Base-by-base conservation (phyloP, 176 grass and related monocot species). In the Bromus sterilis region DNA sequence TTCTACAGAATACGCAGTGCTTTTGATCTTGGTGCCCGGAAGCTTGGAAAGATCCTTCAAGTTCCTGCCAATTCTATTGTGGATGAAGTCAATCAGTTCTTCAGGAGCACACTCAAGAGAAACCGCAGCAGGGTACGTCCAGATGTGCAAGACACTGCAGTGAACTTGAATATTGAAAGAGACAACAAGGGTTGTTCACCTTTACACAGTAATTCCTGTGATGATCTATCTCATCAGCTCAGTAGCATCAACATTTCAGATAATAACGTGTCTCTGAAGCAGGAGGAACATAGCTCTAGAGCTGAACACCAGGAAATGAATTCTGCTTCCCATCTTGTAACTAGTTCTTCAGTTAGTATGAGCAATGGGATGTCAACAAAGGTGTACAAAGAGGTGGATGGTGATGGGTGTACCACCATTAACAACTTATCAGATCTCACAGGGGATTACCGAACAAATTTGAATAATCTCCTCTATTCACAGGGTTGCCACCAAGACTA, bases 1-100 rank as follows among this genome's bases (percentile, higher is more conserved):
- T 97, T 94, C 66, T 90, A 86, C 61, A 76, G 94, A 30, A 94
- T 94, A 92, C 87, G 87, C n/a, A 92, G 94, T 41, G 94, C 94
- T 75, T 97, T 97, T 88, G 85, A 85, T 42, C 91, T 92, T 82
- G 94, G 94, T 42, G 94, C 87, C 46, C 89, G 85, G 12, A 94
- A 97, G 79, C 91, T 97, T 68, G 89, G 89, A 20, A 86, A 81
- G 51, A 92, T 92, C 68, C 87, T 97, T 80, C 83, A 85, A 68
- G 30, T 80, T 33, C 84, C 94, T 85, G 66, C 74, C 63, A 51
- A 39, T 68, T 81, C 78, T 71, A 73, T 71, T 77, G 76, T 65
- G 48, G 84, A 84, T 68, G 89, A 97, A 87, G 82, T 92, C 71
- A 92, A 83, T 80, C 84, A 83, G 75, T 96, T 96, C 86, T 96